Conservation (phyloP, 805 yeast species). For the Pichia rugopelliculosa region DNA sequence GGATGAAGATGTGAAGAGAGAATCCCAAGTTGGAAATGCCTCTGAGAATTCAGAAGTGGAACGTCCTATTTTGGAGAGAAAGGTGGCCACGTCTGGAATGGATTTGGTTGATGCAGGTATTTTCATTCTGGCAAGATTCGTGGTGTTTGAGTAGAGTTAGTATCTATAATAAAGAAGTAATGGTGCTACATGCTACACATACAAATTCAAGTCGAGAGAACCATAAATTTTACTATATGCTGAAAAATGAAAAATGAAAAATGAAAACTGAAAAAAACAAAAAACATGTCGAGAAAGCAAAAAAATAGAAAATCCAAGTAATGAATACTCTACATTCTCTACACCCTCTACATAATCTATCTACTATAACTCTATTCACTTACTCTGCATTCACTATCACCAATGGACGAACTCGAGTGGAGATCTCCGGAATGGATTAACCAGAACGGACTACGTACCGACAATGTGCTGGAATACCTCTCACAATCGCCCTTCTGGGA, state of each 20-base stretch:
- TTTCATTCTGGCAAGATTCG: neutral
- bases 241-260: neutral
- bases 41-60: slow-evolving; percentile 60
- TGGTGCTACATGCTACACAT: no score
- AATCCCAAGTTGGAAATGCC: slow-evolving; percentile 64
- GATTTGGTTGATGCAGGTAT: slow-evolving; percentile 44
- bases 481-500: slow-evolving; percentile 93
- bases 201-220: no score
- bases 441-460: slow-evolving; percentile 76
- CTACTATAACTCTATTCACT: no score
- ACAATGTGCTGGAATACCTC: slow-evolving; percentile 88
- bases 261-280: neutral
- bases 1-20: slow-evolving; percentile 52
- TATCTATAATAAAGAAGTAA: no score
- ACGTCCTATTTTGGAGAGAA: slow-evolving; percentile 75
- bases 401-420: slow-evolving; percentile 92
- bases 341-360: neutral
- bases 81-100: slow-evolving; percentile 65
- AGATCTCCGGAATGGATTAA: slow-evolving; percentile 97
- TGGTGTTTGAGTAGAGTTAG: no score
- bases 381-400: no score
- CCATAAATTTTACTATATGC: no score
- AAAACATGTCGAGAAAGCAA: neutral
- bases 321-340: no score
- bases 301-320: no score